Conservation (phyloP, 768 basidiomycete species). For the Lactarius akahatsu region DNA sequence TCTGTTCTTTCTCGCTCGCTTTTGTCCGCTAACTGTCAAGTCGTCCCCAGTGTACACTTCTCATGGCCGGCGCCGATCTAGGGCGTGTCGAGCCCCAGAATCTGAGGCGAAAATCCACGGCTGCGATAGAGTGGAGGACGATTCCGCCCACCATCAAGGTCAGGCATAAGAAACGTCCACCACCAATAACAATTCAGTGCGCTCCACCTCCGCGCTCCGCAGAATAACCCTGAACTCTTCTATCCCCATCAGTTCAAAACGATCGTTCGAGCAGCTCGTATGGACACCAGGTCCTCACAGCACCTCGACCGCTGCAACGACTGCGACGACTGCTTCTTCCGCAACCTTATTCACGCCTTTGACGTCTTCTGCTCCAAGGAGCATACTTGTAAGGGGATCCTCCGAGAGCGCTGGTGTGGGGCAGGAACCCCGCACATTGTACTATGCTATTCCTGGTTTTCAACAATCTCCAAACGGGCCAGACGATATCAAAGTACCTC, state of each 20-base stretch:
- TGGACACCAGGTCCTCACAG: constrained; percentile 24
- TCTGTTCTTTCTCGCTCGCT: constrained; percentile 8
- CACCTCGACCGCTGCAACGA: constrained; percentile 10
- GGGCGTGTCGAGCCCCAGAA: constrained; percentile 22
- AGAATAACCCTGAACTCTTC: background rate
- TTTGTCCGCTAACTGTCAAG: constrained; percentile 18
- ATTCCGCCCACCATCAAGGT: constrained; percentile 30
- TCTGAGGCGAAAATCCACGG: constrained; percentile 19
- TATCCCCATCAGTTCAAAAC: constrained; percentile 20
- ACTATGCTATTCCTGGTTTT: constrained; percentile 29
- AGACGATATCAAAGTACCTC: constrained; percentile 21
- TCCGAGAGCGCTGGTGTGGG: constrained; percentile 11
- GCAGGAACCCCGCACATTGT: constrained; percentile 26
- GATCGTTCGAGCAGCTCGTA: constrained; percentile 26
- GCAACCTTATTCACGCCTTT: constrained; percentile 22
- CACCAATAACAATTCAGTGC: constrained; percentile 27
- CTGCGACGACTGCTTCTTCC: constrained; percentile 16
- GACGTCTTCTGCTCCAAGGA: constrained; percentile 19
- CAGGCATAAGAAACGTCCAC: constrained; percentile 30
- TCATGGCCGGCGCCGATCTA: constrained; percentile 17
- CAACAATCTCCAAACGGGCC: constrained; percentile 26
- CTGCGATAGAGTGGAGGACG: constrained; percentile 30
- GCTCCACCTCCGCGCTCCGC: constrained; percentile 13
- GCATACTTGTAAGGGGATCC: constrained; percentile 17
- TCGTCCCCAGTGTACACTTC: background rate